Base-by-base conservation (phyloP, 495 filamentous ascomycete genomes). In the Penicillium canescens region DNA sequence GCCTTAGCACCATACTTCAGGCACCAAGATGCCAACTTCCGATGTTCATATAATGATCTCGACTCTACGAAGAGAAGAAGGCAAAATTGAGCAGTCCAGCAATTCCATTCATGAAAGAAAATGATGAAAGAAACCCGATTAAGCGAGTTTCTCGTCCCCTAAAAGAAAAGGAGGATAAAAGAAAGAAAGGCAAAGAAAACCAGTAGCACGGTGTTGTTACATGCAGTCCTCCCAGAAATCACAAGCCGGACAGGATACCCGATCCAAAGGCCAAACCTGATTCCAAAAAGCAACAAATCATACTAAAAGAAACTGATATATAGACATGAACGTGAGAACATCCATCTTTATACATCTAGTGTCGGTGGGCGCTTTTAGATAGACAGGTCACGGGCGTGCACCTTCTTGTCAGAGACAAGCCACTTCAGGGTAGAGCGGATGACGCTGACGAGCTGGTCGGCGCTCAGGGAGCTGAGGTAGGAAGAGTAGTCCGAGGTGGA, bases 401-500 rank as follows among this genome's bases (percentile, higher is more conserved):
- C 49, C 59, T 61, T 60, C 61, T 73, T 68, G 47, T 72, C 61
- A 33, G 62, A 65, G 60, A 72, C 63, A 37, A 75, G 55, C 72
- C 72, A 75, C 51, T 61, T 65, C 39, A 71, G 37, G 23, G 72
- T 75, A 52, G 68, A 49, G 37, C 62, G 66, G 42, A 75, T 45
- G 20, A 69, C 24, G 54, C 41, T 61, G 48, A 75, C 57, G 57
- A 72, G 60, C 66, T 75, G 56, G 3, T 69, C 65, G 21, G 72
- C 67, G 53, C 55, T 69, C 55, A 75, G 57, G 45, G 69, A 71
- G 63, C 56, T 62, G 48, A 75, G 69, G 59, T 72, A 75, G 23
- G 65, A 55, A 14, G 56, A 52, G 47, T 63, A 66, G 56, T 63
- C 65, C 42, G 46, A 49, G 61, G 59, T 23, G 9, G 55, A 52